Base-by-base conservation (phyloP, 495 filamentous ascomycete species). In the Neurospora sp. region DNA sequence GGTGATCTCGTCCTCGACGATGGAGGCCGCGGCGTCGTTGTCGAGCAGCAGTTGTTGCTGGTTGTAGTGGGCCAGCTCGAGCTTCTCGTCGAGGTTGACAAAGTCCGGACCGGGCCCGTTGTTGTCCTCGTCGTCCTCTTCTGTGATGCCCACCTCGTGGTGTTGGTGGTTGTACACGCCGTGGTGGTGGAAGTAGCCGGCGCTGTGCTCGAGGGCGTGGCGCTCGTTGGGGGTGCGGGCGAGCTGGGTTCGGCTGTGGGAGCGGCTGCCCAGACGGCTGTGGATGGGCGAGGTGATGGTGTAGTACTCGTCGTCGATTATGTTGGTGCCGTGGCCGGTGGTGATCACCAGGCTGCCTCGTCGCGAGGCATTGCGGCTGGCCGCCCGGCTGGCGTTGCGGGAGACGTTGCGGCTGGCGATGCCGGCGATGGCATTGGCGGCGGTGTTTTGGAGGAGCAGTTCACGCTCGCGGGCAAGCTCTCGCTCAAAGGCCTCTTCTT, bases 41-140 rank as follows among this genome's bases (percentile, higher is more conserved):
- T 73, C 74, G 6, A 75, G 21, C 54, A 62, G 24, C 28, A 66
- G 24, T 66, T 66, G 54, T 62, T 62, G 28, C 54, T 66, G 54
- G 54, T 36, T 66, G 28, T 66, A 66, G 70, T 81, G 79, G 48
- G 77, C 76, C 42, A 77, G 77, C 76, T 86, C 85, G 36, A 85
- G 81, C 71, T 79, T 81, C 71, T 86, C 85, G 73, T 88, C 84
- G 3, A 86, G 77, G 70, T 88, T 81, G 42, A 91, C 86, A 77
- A 92, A 92, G 73, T 91, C 89, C 9, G 90, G 88, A 38, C 88
- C 88, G 8, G 81, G 74, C 40, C 85, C 76, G 69, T 84, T 81
- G 36, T 81, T 79, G 39, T 75, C 75, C n/a, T 82, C 72, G n/a
- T 72, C 74, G 13, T 40, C 77, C 36, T 75, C 80, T 9, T 66